Conservation (phyloP, 257 asterid species). For the Apocynum venetum region DNA sequence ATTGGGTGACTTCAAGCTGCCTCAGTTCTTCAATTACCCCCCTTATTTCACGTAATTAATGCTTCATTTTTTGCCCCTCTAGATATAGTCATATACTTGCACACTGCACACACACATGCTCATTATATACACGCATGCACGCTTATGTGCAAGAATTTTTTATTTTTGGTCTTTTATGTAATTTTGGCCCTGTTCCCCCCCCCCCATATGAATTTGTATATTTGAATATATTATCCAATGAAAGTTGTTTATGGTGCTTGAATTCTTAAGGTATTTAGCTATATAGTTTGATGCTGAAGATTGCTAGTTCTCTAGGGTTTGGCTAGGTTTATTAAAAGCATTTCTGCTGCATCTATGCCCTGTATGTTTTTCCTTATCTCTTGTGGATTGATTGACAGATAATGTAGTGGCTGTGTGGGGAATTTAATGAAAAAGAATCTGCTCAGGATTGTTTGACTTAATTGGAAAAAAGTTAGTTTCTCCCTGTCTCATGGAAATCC, state of each 20-base stretch:
- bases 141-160: not conserved
- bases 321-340: not conserved
- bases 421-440: not conserved
- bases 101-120: not conserved
- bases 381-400: not conserved
- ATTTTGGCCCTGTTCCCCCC: no score
- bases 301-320: not conserved
- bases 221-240: not conserved
- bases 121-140: no score
- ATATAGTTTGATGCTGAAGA: not conserved
- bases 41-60: slow-evolving; percentile 33
- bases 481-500: not conserved
- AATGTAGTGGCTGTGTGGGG: not conserved
- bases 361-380: not conserved
- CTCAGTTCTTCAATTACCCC: slow-evolving; percentile 36
- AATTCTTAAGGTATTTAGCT: not conserved
- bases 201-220: not conserved
- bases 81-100: not conserved
- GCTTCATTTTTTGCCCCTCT: not conserved
- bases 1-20: slow-evolving; percentile 33
- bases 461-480: not conserved
- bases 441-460: not conserved
- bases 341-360: not conserved
- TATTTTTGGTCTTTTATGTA: no score
- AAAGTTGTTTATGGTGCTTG: not conserved